Conservation (phyloP, 2,329 filamentous ascomycete genomes). For the Sphaerostilbella broomeana region DNA sequence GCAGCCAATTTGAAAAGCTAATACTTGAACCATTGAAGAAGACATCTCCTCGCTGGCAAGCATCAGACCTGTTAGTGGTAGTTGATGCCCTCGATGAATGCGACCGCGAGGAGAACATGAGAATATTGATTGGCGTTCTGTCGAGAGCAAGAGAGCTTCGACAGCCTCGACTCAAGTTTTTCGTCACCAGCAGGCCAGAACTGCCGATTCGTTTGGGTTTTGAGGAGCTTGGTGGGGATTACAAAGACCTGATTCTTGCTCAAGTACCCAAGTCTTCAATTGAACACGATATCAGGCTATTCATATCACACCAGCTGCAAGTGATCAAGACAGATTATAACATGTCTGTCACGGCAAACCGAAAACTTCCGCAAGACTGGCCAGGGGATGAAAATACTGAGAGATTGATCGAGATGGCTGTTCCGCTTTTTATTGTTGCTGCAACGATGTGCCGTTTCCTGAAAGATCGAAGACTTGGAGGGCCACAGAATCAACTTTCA, state of each 20-base stretch:
- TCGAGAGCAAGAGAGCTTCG: constrained; percentile 8
- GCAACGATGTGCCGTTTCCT: constrained; percentile 29
- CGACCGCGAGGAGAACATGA: constrained; percentile 23
- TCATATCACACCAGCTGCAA: neutral
- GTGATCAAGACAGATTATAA: constrained; percentile 7
- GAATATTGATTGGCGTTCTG: constrained; percentile 22
- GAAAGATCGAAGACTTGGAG: constrained; percentile 13
- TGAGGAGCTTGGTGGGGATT: constrained; percentile 15
- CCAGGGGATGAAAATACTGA: neutral
- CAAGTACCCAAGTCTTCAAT: neutral
- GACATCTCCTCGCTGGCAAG: neutral
- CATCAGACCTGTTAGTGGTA: constrained; percentile 21
- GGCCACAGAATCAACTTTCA: constrained; percentile 19
- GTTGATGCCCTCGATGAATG: constrained; percentile 30
- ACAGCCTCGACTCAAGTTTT: constrained; percentile 25
- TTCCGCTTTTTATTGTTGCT: constrained; percentile 32
- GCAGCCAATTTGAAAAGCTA: constrained; percentile 36
- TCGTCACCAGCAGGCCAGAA: constrained; percentile 39
- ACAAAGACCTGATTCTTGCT: constrained; percentile 6
- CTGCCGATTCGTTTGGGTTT: constrained; percentile 33
- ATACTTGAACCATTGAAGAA: constrained; percentile 28
- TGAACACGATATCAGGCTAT: constrained; percentile 3
- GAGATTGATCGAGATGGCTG: constrained; percentile 22
- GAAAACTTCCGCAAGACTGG: constrained; percentile 9
- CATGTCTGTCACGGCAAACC: constrained; percentile 2